A percentile compares a stretch with the other conserved stretches of the same genome.
Conservation (phyloP, 2,329 filamentous ascomycete genomes). For the Pyricularia sp. region DNA sequence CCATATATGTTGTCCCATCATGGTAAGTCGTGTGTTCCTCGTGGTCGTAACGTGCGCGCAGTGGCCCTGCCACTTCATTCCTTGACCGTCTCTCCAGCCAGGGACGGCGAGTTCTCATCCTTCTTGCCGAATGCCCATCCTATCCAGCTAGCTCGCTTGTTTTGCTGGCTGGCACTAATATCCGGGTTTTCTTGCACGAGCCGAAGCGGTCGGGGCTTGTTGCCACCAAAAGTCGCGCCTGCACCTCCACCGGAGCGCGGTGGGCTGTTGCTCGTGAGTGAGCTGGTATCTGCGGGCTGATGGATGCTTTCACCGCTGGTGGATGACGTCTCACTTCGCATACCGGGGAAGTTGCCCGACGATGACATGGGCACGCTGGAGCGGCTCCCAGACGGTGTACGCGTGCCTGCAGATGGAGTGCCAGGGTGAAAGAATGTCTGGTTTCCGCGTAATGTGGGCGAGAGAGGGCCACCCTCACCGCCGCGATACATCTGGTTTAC, state of each 20-base stretch:
- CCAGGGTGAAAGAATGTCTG: constrained; percentile 44
- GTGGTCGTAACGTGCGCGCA: neutral
- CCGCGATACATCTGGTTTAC: constrained; percentile 86
- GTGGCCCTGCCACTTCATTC: constrained; percentile 10
- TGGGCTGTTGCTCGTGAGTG: constrained; percentile 34
- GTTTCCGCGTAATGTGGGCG: constrained; percentile 45
- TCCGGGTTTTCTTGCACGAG: constrained; percentile 69
- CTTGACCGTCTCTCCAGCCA: constrained; percentile 12
- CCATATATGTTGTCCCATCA: neutral
- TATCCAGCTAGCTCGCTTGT: constrained; percentile 53
- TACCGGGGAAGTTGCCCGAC: constrained; percentile 57
- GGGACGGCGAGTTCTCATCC: constrained; percentile 16
- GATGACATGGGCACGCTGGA: constrained; percentile 19
- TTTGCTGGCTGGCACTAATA: constrained; percentile 25
- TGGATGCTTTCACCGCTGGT: constrained; percentile 56
- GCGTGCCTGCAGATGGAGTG: constrained; percentile 29
- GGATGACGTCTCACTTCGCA: constrained; percentile 51
- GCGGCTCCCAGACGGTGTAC: constrained; percentile 37
- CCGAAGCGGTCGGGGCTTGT: constrained; percentile 71
- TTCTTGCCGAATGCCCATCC: constrained; percentile 46
- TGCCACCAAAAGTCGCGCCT: constrained; percentile 32
- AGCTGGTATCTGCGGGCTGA: constrained; percentile 28
- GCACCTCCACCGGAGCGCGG: constrained; percentile 41
- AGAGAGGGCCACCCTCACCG: constrained; percentile 50
- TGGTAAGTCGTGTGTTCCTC: neutral